Base-by-base conservation (phyloP, 2,329 filamentous ascomycete species). In the Aspergillus sp. region DNA sequence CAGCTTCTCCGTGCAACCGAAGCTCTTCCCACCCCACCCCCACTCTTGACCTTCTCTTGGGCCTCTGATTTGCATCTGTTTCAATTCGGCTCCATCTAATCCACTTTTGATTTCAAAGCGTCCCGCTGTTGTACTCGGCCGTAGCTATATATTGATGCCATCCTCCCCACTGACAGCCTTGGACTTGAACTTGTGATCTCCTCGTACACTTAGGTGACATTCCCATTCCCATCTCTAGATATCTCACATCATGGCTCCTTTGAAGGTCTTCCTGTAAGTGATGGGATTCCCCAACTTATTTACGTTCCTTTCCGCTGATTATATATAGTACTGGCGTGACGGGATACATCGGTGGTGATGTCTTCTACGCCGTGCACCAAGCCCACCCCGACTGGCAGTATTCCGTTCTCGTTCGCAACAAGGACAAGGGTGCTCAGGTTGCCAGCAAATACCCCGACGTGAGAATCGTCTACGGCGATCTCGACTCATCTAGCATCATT, bases 291-390 rank as follows among this genome's bases (percentile, higher is more conserved):
- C 14, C 8, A 35, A 65, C 66, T 30, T 33, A 9, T 19, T 20
- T 10, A 19, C 9, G 3, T 13, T 44, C 17, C 30, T 11, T n/a
- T 17, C 22, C 8, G 2, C 17, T 26, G 33, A 13, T 42, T 51
- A 19, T 50, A 19, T 50, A 16, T 47, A 80, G 79, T 13, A 80
- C 77, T 32, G 79, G 78, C 17, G 72, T 65, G 4, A 80, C 79
- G 14, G 79, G 79, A 30, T 82, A 81, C 60, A 80, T 82, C 45
- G 79, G 79, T 5, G 79, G 80, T 30, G 78, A 79, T 47, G 71
- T 74, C 36, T 69, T 82, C n/a, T 75, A 76, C 54, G 67, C 69
- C 4, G 60, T 82, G 33, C 64, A 66, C 38, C 66, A 74, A 42
- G 63, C 71, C 4, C 78, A 81, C 56, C 75, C 76, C 3, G 74